Evolutionary conservation across 768 basidiomycete genomes (phyloP).

Genomic region (Trametes coccinea): DNA sequence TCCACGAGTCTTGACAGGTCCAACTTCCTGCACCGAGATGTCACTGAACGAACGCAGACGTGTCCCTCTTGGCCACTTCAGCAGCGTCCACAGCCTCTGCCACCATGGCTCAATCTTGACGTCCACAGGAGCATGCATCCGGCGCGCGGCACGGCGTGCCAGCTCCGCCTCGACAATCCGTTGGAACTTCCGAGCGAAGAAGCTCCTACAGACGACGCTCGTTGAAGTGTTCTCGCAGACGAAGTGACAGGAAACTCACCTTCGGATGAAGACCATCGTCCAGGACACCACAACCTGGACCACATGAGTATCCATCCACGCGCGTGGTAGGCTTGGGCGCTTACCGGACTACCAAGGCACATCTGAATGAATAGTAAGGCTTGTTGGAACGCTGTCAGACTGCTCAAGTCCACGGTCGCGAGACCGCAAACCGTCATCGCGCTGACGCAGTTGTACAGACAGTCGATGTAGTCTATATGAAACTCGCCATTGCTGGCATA

Average conservation of each 20-base stretch:
- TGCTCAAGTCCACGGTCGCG: slow-evolving; percentile 66
- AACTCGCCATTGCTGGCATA: slow-evolving; percentile 79
- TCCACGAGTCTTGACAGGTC: slow-evolving; percentile 5
- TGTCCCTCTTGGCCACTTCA: slow-evolving; percentile 4
- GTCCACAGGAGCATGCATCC: slow-evolving; percentile 23
- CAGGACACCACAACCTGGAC: slow-evolving; percentile 75
- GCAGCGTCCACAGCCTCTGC: slow-evolving; percentile 18
- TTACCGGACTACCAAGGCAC: slow-evolving; percentile 72
- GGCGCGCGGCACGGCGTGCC: slow-evolving; percentile 23
- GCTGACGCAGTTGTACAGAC: slow-evolving; percentile 75
- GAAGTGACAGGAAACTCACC: slow-evolving; percentile 40
- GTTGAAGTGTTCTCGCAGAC: not conserved
- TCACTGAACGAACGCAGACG: slow-evolving; percentile 15
- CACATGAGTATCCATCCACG: not conserved
- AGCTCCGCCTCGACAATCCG: slow-evolving; percentile 52
- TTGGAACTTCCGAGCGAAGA: slow-evolving; percentile 70
- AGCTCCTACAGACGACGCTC: slow-evolving; percentile 46
- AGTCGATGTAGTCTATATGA: slow-evolving; percentile 73
- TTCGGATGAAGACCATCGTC: slow-evolving; percentile 79
- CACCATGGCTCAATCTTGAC: slow-evolving; percentile 28
- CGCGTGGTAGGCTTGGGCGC: slow-evolving; percentile 29
- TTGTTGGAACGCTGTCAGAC: slow-evolving; percentile 71
- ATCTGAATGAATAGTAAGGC: slow-evolving; percentile 72
- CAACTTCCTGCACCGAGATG: slow-evolving; percentile 13
- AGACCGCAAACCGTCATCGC: slow-evolving; percentile 81